These are phyloP conservation scores for Endogone sp. DNA, from an alignment of 192 early-diverging fungal species.

Conservation along the genomic window DNA sequence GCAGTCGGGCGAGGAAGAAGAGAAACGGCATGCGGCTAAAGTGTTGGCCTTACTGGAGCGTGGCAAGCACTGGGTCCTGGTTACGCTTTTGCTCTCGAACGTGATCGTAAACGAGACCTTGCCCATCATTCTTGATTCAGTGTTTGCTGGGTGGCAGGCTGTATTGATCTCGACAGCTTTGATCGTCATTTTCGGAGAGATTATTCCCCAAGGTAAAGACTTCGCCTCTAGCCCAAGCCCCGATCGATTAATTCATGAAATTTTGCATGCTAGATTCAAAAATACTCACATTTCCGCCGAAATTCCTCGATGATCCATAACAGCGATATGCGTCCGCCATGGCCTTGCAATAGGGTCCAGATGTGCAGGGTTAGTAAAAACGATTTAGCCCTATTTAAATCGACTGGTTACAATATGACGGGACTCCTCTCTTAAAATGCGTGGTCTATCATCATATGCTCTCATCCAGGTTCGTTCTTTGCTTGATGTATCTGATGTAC, in stretches of 20 bases:
- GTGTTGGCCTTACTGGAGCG: conserved; percentile 39
- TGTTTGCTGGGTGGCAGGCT: conserved; percentile 75
- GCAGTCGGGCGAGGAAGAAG: conserved; percentile 65
- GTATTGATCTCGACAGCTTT: conserved; percentile 83
- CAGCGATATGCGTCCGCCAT: conserved; percentile 85
- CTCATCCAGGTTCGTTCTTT: conserved; percentile 48
- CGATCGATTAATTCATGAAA: not conserved
- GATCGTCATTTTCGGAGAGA: conserved; percentile 95
- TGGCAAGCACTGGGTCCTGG: conserved; percentile 85
- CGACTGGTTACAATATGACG: not conserved
- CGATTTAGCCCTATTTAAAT: not conserved
- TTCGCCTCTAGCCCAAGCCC: conserved; percentile 29
- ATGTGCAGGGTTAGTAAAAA: conserved; percentile 57
- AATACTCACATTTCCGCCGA: not conserved
- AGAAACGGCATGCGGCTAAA: conserved; percentile 68
- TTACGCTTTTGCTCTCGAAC: conserved; percentile 89
- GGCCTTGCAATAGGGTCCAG: conserved; percentile 90
- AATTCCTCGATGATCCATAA: conserved; percentile 4
- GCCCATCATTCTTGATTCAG: conserved; percentile 78
- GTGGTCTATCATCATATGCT: conserved; percentile 38
- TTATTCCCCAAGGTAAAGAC: not conserved
- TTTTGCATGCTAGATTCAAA: not conserved
- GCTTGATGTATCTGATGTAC: conserved; percentile 63
- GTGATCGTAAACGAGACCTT: conserved; percentile 94
- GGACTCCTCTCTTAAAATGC: no score